Conservation (phyloP, 345 rosid genomes). For the Melaleuca alternifolia region DNA sequence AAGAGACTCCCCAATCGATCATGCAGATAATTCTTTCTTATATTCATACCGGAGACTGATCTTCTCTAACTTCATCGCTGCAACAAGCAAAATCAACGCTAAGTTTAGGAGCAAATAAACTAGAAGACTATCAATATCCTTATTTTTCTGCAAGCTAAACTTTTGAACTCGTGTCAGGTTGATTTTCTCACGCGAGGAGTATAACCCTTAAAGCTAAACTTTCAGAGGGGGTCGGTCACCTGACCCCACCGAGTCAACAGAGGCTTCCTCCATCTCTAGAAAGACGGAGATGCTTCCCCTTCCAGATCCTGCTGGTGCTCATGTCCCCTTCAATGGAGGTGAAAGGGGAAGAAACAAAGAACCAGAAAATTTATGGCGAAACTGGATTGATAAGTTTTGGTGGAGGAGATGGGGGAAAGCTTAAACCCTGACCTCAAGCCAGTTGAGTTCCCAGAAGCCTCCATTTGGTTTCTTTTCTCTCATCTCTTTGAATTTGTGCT, state of each 20-base stretch:
- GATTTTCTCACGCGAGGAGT: no score
- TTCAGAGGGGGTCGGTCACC: background rate
- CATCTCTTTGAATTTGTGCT: background rate
- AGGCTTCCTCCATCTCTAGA: background rate
- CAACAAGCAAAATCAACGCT: no score
- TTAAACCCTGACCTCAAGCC: background rate
- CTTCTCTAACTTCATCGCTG: no score
- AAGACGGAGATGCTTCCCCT: background rate
- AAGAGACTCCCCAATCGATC: background rate
- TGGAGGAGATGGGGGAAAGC: background rate
- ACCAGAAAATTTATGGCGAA: background rate
- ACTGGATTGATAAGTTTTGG: background rate
- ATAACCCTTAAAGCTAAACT: no score
- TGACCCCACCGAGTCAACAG: background rate
- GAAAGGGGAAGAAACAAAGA: background rate
- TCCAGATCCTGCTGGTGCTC: background rate
- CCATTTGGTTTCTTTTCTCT: background rate
- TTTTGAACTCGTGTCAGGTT: no score
- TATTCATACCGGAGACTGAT: no score
- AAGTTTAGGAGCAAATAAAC: no score
- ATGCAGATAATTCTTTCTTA: no score
- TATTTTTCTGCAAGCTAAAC: no score
- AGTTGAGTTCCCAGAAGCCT: background rate
- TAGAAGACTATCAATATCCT: no score
- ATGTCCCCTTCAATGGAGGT: background rate